Evolutionary conservation across 2,329 filamentous ascomycete species (phyloP).

Genomic region (Ophiostoma quercus): DNA sequence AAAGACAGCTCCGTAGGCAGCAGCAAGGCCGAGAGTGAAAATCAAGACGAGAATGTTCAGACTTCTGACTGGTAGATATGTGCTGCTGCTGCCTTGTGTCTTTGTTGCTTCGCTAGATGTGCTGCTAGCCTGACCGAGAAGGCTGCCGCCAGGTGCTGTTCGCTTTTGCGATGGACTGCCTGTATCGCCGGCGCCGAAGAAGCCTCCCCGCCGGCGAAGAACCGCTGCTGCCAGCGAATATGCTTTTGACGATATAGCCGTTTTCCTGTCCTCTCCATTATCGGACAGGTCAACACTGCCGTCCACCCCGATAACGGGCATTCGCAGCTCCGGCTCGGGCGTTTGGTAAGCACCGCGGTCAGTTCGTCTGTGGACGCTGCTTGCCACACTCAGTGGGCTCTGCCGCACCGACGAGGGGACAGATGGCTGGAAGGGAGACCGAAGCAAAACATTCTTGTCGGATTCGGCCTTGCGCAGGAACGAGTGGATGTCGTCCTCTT

Average conservation of each 20-base stretch:
- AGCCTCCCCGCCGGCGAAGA: conserved; percentile 29
- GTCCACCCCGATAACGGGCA: conserved; percentile 46
- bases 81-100: background rate
- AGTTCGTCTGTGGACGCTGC: conserved; percentile 20
- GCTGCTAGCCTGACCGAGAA: background rate
- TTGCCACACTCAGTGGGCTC: conserved; percentile 28
- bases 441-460: conserved; percentile 51
- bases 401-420: conserved; percentile 39
- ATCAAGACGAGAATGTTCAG: background rate
- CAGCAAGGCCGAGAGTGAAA: conserved; percentile 14
- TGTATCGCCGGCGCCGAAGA: conserved; percentile 19
- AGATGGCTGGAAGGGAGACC: conserved; percentile 52
- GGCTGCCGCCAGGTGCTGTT: background rate
- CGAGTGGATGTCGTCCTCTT: conserved; percentile 47
- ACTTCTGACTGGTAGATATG: background rate
- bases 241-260: background rate
- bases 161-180: conserved; percentile 25
- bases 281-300: conserved; percentile 27
- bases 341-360: conserved; percentile 32
- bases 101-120: background rate
- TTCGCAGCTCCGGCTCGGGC: conserved; percentile 43
- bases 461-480: conserved; percentile 51
- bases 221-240: conserved; percentile 19
- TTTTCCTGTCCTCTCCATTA: background rate
- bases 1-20: conserved; percentile 14